phyloP scores from a whole-genome alignment of 108 stramenopile genomes.

The Pseudonitzschia delicatissima region DNA sequence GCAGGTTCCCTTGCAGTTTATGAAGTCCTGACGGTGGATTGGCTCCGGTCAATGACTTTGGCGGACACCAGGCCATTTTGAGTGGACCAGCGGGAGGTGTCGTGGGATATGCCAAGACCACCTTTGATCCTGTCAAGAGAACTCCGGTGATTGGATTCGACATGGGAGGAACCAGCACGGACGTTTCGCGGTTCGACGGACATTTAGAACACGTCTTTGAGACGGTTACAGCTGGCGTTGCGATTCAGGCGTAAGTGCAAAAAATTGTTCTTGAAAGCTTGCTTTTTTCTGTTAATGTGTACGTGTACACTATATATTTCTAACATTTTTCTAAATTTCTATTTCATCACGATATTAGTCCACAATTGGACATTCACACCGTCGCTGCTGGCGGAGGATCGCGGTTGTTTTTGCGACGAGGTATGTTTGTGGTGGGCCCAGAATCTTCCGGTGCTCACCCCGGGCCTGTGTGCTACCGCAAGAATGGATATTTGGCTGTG shows the following conservation, averaged over 20 bases:
- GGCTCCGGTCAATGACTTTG: constrained; percentile 89
- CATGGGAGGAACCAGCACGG: constrained; percentile 98
- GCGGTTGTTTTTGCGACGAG: constrained; percentile 84
- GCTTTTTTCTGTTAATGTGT: background rate
- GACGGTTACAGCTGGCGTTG: constrained; percentile 95
- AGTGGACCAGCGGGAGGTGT: constrained; percentile 89
- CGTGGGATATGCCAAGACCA: constrained; percentile 98
- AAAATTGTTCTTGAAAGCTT: background rate
- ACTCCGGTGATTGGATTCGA: constrained; percentile 97
- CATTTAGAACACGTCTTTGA: constrained; percentile 93
- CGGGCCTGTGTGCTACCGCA: constrained; percentile 97
- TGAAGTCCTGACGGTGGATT: constrained; percentile 99
- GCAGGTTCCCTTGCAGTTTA: constrained; percentile 87
- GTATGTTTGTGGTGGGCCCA: constrained; percentile 96
- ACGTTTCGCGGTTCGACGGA: constrained; percentile 90
- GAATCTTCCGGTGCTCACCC: constrained; percentile 97
- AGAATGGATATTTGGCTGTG: constrained; percentile 95
- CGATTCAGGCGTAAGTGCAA: constrained; percentile 70
- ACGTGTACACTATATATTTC: background rate
- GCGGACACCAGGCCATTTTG: constrained; percentile 93
- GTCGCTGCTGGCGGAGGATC: constrained; percentile 95
- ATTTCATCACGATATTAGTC: constrained; percentile 30
- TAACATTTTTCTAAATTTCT: background rate
- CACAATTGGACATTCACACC: constrained; percentile 98
- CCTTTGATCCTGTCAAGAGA: constrained; percentile 45